Evolutionary conservation across 2,329 filamentous ascomycete genomes (phyloP), one percentile per base, ranked within the genome.

Genomic region (Davidsoniella eucalypti): DNA sequence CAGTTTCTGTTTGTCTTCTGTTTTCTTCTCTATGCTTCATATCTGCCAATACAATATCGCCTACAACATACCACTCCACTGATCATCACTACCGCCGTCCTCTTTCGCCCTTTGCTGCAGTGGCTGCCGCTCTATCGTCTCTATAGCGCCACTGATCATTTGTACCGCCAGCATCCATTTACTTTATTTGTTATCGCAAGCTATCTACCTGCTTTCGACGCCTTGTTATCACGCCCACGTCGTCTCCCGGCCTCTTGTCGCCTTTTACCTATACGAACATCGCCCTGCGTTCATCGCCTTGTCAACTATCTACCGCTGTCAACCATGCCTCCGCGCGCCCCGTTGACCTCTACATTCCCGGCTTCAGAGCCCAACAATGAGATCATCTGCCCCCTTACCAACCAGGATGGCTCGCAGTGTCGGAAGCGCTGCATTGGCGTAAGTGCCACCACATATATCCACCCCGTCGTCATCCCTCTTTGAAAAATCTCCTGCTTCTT

Each of bases 381-480:
- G 69, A 92, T 98, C 63, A 85, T 95, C 62, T 98, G 92, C 69
- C 92, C 92, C 58, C 72, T 98, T 66, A 81, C 80, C 63, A 95
- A 95, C 64, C 88, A 94, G 63, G 92, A 98, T 78, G 86, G 87
- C 65, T 94, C 88, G 58, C 87, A 82, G 69, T 98, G 92, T 72
- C 82, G 90, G 65, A 98, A 98, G 73, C 79, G 90, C 72, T 98
- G 92, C 71, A 82, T 94, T 63, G 92, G 92, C 68, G 92, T 96
- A 76, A 87, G 88, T 92, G 10, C 26, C 17, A 42, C 23, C 14
- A 14, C 17, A 23, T 42, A 5, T 17, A 42, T 42, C 17, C 18
- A 17, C 26, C 4, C 26, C 26, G 26, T 33, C 26, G 8, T 33
- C 26, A 33, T 33, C 26, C 26, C 6, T 33, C 10, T 12, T 10